Percentiles rank a stretch among this genome's conserved stretches.
Conservation (phyloP, 2,329 filamentous ascomycete species). For the Fusarium fujikuroi region DNA sequence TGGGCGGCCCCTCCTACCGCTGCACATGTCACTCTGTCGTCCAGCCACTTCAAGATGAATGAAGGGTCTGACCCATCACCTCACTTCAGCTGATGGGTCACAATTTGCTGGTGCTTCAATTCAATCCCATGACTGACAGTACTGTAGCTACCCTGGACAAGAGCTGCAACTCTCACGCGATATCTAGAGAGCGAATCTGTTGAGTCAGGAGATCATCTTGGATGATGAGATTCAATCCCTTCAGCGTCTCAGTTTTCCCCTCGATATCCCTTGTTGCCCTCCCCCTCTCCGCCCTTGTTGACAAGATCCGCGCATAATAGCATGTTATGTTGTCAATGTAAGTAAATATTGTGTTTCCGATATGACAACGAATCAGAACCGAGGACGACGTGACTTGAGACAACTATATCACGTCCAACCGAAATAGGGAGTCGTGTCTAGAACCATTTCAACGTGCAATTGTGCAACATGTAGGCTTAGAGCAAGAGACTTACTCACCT, state of each 20-base stretch:
- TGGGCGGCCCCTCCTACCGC: conserved; percentile 10
- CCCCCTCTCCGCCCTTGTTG: conserved; percentile 6
- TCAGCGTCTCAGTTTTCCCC: not conserved
- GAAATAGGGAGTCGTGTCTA: not conserved
- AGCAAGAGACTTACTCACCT: not conserved
- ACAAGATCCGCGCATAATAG: conserved; percentile 13
- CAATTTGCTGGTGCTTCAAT: conserved; percentile 13
- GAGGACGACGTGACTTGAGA: conserved; percentile 23
- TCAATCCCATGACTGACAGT: conserved; percentile 19
- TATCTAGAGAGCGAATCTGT: conserved; percentile 3
- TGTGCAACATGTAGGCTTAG: not conserved
- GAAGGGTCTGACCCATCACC: conserved; percentile 26
- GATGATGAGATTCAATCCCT: conserved; percentile 6
- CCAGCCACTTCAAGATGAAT: conserved; percentile 27
- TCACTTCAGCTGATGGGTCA: conserved; percentile 31
- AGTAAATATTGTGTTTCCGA: conserved; percentile 32
- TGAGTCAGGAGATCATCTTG: conserved; percentile 12
- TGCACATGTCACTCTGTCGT: conserved; percentile 18
- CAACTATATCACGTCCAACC: conserved; percentile 2
- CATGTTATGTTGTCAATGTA: conserved; percentile 11
- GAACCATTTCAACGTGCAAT: conserved; percentile 10
- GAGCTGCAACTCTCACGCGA: conserved; percentile 16
- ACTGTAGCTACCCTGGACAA: conserved; percentile 30
- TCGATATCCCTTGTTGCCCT: not conserved
- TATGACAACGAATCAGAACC: conserved; percentile 12